Conservation (phyloP, 139 green algal species). For the Trebouxia sp. region DNA sequence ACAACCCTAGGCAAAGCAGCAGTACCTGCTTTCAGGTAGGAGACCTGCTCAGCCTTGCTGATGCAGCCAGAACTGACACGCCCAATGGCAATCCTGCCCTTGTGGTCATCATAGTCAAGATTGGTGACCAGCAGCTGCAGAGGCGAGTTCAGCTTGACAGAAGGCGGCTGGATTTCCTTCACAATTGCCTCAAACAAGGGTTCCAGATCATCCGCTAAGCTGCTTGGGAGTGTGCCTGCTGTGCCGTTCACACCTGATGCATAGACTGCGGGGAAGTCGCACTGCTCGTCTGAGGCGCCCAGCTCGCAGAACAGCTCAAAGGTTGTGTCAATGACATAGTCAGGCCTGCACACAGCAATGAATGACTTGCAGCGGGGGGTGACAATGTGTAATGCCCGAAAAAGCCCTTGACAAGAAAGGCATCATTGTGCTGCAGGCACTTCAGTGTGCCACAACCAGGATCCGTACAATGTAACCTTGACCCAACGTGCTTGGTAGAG, state of each 20-base stretch:
- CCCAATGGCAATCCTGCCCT: conserved; percentile 94
- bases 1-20: neutral
- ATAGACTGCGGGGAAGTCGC: conserved; percentile 93
- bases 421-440: too few relatives aligned
- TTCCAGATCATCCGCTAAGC: conserved; percentile 81
- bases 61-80: conserved; percentile 81
- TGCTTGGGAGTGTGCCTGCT: conserved; percentile 71
- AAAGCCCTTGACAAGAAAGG: too few relatives aligned
- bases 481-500: too few relatives aligned
- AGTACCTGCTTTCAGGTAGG: conserved; percentile 47
- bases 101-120: conserved; percentile 95
- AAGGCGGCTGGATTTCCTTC: conserved; percentile 70
- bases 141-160: conserved; percentile 66
- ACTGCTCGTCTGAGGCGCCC: conserved; percentile 93
- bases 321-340: conserved; percentile 87
- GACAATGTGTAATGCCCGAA: too few relatives aligned
- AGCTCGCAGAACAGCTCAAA: conserved; percentile 99
- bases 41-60: conserved; percentile 55
- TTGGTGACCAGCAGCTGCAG: conserved; percentile 95
- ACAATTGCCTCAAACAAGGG: conserved; percentile 96
- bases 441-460: too few relatives aligned
- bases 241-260: conserved; percentile 90
- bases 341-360: conserved; percentile 49
- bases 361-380: too few relatives aligned
- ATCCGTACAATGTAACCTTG: too few relatives aligned